Evolutionary conservation across 2,329 filamentous ascomycete genomes (phyloP).

Genomic region (Pseudocercospora pini-densiflorae): DNA sequence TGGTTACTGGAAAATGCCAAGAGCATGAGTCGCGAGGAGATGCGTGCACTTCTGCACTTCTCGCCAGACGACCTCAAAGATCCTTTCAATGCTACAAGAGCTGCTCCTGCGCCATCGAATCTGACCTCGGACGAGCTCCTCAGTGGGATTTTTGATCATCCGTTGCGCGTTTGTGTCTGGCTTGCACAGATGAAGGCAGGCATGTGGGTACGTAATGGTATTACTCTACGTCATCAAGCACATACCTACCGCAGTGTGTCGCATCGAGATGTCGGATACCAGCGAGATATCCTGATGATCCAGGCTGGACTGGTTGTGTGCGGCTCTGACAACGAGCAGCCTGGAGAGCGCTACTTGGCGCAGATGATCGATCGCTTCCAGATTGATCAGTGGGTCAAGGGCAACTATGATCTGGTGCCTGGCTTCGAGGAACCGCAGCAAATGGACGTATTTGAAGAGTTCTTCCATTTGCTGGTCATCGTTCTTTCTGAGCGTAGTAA

Average conservation of each 20-base stretch:
- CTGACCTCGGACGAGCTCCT: slow-evolving; percentile 37
- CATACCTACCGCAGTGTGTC: slow-evolving; percentile 88
- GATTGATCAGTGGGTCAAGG: slow-evolving; percentile 84
- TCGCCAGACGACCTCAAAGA: slow-evolving; percentile 69
- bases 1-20: slow-evolving; percentile 94
- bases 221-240: slow-evolving; percentile 93
- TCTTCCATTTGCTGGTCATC: slow-evolving; percentile 91
- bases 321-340: slow-evolving; percentile 66
- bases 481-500: slow-evolving; percentile 86
- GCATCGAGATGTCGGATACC: slow-evolving; percentile 89
- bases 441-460: slow-evolving; percentile 92
- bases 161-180: slow-evolving; percentile 92
- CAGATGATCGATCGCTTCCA: slow-evolving; percentile 92
- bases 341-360: slow-evolving; percentile 67
- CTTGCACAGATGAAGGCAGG: slow-evolving; percentile 96
- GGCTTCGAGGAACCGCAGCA: slow-evolving; percentile 87
- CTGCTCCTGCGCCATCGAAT: slow-evolving; percentile 26
- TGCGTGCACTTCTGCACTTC: slow-evolving; percentile 73
- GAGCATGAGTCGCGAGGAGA: slow-evolving; percentile 68
- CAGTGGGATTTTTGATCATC: slow-evolving; percentile 77
- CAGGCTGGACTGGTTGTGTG: slow-evolving; percentile 90
- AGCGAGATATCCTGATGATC: slow-evolving; percentile 90
- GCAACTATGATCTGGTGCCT: slow-evolving; percentile 73
- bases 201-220: slow-evolving; percentile 98
- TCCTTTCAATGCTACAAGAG: slow-evolving; percentile 35